phyloP scores from a whole-genome alignment of 2,329 filamentous ascomycete genomes.

The Diaporthe vexans region DNA sequence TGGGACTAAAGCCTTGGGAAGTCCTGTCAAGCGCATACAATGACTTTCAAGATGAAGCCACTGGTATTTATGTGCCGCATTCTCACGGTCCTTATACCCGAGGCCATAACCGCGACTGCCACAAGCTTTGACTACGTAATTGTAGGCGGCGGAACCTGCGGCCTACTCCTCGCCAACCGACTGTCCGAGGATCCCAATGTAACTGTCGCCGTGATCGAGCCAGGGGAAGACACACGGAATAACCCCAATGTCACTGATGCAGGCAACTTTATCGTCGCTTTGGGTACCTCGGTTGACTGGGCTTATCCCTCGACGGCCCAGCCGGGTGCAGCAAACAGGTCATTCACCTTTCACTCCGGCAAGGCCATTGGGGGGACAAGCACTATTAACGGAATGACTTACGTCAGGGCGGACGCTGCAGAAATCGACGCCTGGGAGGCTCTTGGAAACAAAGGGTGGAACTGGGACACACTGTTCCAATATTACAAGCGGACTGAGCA shows the following conservation, averaged over 20 bases:
- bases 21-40: neutral
- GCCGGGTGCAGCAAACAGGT: conserved; percentile 9
- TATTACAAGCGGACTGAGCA: conserved; percentile 62
- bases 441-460: conserved; percentile 60
- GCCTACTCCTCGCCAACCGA: conserved; percentile 55
- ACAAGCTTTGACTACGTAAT: conserved; percentile 52
- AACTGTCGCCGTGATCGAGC: conserved; percentile 55
- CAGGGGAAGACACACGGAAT: conserved; percentile 42
- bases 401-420: conserved; percentile 57
- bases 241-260: conserved; percentile 43
- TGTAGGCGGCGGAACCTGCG: conserved; percentile 59
- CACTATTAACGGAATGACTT: conserved; percentile 53
- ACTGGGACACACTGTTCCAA: conserved; percentile 59
- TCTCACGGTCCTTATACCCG: neutral
- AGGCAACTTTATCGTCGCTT: conserved; percentile 8
- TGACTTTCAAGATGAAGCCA: neutral
- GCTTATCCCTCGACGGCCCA: conserved; percentile 39
- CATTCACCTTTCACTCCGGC: conserved; percentile 37
- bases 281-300: conserved; percentile 43
- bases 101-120: neutral
- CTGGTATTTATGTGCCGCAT: neutral
- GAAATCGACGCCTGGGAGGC: conserved; percentile 60
- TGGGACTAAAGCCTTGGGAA: too few relatives aligned
- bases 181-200: conserved; percentile 54
- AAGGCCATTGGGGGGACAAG: conserved; percentile 51